These are phyloP conservation scores for Lentinula guzmanii DNA, from an alignment of 768 basidiomycete genomes.

Conservation along the genomic window DNA sequence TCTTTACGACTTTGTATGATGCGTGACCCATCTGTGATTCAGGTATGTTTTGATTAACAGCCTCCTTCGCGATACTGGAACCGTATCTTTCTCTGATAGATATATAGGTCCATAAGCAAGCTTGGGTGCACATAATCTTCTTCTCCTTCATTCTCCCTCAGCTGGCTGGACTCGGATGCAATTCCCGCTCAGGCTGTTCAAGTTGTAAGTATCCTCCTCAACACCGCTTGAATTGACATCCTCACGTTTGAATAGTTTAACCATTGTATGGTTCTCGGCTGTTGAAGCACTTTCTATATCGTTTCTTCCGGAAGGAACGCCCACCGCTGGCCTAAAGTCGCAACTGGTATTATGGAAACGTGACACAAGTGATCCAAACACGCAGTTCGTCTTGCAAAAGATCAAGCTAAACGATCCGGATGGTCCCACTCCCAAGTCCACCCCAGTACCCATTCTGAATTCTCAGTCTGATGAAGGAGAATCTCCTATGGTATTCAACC, in stretches of 20 bases:
- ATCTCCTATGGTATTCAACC: background rate
- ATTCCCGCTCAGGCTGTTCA: too few relatives aligned
- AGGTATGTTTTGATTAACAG: too few relatives aligned
- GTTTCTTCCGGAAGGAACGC: background rate
- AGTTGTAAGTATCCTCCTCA: too few relatives aligned
- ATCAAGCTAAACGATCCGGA: background rate
- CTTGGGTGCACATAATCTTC: too few relatives aligned
- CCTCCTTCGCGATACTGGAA: too few relatives aligned
- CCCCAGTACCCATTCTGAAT: background rate
- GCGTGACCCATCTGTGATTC: too few relatives aligned
- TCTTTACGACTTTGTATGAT: too few relatives aligned
- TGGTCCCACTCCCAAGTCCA: background rate
- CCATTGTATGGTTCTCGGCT: background rate
- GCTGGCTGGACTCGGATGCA: too few relatives aligned
- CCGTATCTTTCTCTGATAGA: too few relatives aligned
- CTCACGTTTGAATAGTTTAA: background rate
- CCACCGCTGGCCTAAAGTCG: background rate
- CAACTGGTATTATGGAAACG: background rate
- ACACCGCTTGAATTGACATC: too few relatives aligned
- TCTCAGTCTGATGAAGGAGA: background rate
- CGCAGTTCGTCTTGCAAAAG: background rate
- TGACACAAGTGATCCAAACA: background rate
- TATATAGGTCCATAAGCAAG: too few relatives aligned
- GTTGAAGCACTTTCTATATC: background rate
- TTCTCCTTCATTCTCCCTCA: too few relatives aligned